phyloP scores from a whole-genome alignment of 2,329 filamentous ascomycete species.

The Sarocladiaceae sp. region DNA sequence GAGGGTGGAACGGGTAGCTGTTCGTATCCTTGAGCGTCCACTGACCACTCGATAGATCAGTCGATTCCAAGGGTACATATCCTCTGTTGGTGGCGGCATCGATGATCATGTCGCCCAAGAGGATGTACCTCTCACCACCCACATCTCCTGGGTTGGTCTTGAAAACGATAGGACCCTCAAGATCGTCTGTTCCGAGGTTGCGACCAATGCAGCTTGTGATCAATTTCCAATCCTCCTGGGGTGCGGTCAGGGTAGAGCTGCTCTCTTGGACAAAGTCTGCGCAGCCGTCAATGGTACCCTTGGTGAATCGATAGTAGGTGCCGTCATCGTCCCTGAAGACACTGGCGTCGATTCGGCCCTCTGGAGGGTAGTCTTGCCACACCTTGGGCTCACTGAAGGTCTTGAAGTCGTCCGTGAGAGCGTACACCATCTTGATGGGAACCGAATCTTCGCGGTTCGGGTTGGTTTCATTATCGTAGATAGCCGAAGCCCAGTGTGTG shows the following conservation, averaged over 20 bases:
- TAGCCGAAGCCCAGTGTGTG: slow-evolving; percentile 32
- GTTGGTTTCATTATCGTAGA: no score
- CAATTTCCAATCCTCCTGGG: slow-evolving; percentile 32
- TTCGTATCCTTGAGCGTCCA: slow-evolving; percentile 38
- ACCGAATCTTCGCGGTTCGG: neutral
- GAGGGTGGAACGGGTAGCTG: slow-evolving; percentile 36
- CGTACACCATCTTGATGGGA: slow-evolving; percentile 40
- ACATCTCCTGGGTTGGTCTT: slow-evolving; percentile 39
- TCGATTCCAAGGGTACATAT: slow-evolving; percentile 43
- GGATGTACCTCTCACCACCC: slow-evolving; percentile 43
- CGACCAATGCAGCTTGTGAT: slow-evolving; percentile 38
- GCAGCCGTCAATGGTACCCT: slow-evolving; percentile 38
- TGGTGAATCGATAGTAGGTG: slow-evolving; percentile 42
- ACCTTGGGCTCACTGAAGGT: slow-evolving; percentile 36
- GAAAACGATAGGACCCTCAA: slow-evolving; percentile 43
- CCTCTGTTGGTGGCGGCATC: slow-evolving; percentile 41
- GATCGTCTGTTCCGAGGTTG: slow-evolving; percentile 35
- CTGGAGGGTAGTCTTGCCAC: slow-evolving; percentile 40
- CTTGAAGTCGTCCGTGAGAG: slow-evolving; percentile 38
- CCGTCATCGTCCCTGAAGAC: slow-evolving; percentile 31
- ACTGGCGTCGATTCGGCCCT: slow-evolving; percentile 42
- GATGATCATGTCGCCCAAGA: slow-evolving; percentile 30
- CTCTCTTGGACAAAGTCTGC: slow-evolving; percentile 43
- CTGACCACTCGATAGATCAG: slow-evolving; percentile 35
- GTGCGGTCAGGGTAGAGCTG: slow-evolving; percentile 32